Conservation (phyloP, 495 filamentous ascomycete genomes). For the Viridothelium virens region DNA sequence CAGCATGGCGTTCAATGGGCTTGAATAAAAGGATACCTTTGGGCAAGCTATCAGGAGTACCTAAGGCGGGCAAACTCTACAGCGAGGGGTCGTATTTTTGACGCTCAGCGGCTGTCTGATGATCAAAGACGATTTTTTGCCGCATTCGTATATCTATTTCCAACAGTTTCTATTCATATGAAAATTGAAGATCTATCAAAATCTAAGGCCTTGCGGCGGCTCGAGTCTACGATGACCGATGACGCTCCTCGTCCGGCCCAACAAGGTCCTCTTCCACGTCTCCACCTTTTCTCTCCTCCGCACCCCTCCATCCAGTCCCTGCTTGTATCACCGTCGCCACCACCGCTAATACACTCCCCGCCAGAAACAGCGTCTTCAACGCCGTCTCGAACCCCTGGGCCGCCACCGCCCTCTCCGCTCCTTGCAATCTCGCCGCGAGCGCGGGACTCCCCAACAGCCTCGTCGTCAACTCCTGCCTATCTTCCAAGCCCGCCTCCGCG, state of each 20-base stretch:
- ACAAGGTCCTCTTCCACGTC: constrained; percentile 32
- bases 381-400: constrained; percentile 54
- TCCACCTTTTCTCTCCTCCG: constrained; percentile 35
- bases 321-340: constrained; percentile 54
- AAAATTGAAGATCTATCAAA: too few relatives aligned
- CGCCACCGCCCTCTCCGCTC: constrained; percentile 52
- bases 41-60: neutral
- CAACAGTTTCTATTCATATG: too few relatives aligned
- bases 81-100: too few relatives aligned
- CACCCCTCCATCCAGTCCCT: constrained; percentile 55
- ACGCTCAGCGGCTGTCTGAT: too few relatives aligned
- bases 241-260: neutral
- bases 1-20: neutral
- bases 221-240: neutral
- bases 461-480: constrained; percentile 48
- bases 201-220: too few relatives aligned
- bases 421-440: constrained; percentile 45
- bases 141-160: too few relatives aligned
- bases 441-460: constrained; percentile 62
- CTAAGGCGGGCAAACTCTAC: neutral
- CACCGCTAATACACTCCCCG: constrained; percentile 47
- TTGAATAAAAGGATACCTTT: neutral
- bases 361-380: constrained; percentile 50
- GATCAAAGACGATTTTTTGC: too few relatives aligned
- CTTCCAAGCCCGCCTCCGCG: constrained; percentile 40